Evolutionary conservation across 768 basidiomycete genomes (phyloP), one percentile per base, ranked within the genome.

Genomic region (Trametes cingulata): DNA sequence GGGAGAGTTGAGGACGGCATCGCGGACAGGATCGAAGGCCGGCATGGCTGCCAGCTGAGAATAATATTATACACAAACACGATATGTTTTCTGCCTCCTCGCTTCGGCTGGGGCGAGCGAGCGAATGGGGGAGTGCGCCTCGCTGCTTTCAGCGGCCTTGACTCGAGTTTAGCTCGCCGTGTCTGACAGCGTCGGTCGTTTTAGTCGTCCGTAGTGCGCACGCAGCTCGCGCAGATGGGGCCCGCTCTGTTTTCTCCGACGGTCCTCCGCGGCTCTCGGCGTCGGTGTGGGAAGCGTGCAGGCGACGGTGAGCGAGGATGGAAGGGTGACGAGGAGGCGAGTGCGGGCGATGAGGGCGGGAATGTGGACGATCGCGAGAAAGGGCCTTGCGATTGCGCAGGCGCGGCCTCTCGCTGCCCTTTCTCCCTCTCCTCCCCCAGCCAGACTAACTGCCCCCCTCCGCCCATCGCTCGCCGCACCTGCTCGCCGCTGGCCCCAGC

Each of bases 11-110:
- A 89, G 82, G 68, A 91, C 88, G 62, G 91, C 91, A 81, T 92
- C 91, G 72, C 91, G 83, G 62, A 93, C 90, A 68, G 91, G 90
- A 81, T 92, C 91, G 80, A 91, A 91, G 58, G 83, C 83, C 66
- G 90, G 86, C 86, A 87, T 86, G 42, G 64, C 51, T n/a, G n/a
- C n/a, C n/a, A n/a, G n/a, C n/a, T n/a, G n/a, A 61, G 50, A 24
- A 48, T 53, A 56, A 49, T 41, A 36, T 61, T 24, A 10, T 56
- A 40, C 40, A 15, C 17, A 14, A 12, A 37, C 40, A 14, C 2
- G 50, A 20, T 54, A 29, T 53, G 37, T 41, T 61, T 47, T 55
- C 47, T n/a, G 45, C 35, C 24, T 37, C 27, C 60, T 61, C 60
- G 60, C 47, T 41, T 61, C 48, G 52, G 29, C n/a, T 36, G 24